Percentiles rank a stretch among this genome's conserved stretches.
Evolutionary conservation across 2,329 filamentous ascomycete species (phyloP).

Genomic region (Trichoderma aggressivum): DNA sequence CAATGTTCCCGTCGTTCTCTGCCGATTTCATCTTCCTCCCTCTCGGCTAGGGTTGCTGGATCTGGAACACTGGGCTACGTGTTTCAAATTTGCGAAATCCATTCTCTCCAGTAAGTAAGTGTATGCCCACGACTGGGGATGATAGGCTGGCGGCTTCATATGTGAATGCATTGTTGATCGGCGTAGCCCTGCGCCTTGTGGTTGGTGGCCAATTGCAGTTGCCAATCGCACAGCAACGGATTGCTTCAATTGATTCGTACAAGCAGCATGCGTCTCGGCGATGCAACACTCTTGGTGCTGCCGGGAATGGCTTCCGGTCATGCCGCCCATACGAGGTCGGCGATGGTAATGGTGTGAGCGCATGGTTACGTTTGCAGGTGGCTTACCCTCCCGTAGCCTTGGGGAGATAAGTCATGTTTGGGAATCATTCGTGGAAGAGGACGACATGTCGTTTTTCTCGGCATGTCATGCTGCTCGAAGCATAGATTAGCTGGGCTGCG

Average conservation of each 20-base stretch:
- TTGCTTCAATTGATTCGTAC: neutral
- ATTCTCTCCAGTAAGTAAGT: neutral
- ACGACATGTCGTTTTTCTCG: constrained; percentile 10
- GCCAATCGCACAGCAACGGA: neutral
- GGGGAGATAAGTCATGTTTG: neutral
- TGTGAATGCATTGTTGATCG: neutral
- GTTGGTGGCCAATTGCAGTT: neutral
- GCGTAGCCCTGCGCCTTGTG: neutral
- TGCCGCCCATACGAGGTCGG: neutral
- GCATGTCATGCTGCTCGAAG: neutral
- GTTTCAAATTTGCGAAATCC: neutral
- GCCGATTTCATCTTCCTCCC: neutral
- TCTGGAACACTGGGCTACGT: neutral
- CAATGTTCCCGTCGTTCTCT: neutral
- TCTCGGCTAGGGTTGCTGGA: neutral
- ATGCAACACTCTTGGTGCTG: constrained; percentile 6
- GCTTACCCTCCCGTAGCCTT: neutral
- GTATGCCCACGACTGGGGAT: neutral
- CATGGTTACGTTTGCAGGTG: neutral
- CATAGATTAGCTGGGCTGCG: neutral
- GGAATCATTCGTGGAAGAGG: neutral
- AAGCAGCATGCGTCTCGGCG: neutral
- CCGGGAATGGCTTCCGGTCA: constrained; percentile 10
- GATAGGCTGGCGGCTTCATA: neutral
- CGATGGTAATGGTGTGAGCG: neutral